Conservation (phyloP, 2,329 filamentous ascomycete genomes). For the Aspergillus thermomutatus region DNA sequence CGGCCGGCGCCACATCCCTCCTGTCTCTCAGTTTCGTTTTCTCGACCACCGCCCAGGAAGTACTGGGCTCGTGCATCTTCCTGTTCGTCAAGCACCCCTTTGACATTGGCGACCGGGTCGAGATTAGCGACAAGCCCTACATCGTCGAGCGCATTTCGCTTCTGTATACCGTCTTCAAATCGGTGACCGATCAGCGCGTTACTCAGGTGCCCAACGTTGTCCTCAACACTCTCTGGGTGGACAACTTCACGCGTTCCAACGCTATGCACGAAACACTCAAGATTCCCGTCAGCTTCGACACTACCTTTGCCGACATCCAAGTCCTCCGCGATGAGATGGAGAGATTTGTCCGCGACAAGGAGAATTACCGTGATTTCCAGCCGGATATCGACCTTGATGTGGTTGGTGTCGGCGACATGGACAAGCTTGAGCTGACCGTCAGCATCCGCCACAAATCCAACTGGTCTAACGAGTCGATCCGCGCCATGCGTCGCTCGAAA, state of each 20-base stretch:
- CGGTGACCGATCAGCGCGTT: constrained; percentile 75
- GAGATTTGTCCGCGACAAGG: constrained; percentile 74
- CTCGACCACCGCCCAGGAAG: constrained; percentile 84
- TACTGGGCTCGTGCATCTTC: constrained; percentile 98
- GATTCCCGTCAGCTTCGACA: constrained; percentile 80
- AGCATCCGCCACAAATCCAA: constrained; percentile 91
- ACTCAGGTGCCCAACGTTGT: constrained; percentile 85
- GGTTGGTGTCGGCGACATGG: constrained; percentile 74
- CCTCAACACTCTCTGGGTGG: constrained; percentile 89
- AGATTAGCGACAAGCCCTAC: constrained; percentile 66
- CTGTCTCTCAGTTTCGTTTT: constrained; percentile 98
- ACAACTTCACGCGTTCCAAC: constrained; percentile 87
- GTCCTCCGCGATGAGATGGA: constrained; percentile 80
- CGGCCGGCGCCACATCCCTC: constrained; percentile 85
- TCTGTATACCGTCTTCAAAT: constrained; percentile 86
- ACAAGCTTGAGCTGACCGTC: constrained; percentile 79
- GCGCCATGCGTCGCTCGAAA: constrained; percentile 79
- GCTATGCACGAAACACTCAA: constrained; percentile 85
- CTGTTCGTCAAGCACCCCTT: constrained; percentile 98
- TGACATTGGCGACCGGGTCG: constrained; percentile 91
- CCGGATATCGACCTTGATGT: constrained; percentile 77
- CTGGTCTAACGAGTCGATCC: constrained; percentile 82
- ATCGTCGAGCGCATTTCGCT: constrained; percentile 92
- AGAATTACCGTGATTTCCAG: constrained; percentile 89
- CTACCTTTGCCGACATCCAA: constrained; percentile 84